Conservation (phyloP, 208 protist species). For the Borovskyia barvae region DNA sequence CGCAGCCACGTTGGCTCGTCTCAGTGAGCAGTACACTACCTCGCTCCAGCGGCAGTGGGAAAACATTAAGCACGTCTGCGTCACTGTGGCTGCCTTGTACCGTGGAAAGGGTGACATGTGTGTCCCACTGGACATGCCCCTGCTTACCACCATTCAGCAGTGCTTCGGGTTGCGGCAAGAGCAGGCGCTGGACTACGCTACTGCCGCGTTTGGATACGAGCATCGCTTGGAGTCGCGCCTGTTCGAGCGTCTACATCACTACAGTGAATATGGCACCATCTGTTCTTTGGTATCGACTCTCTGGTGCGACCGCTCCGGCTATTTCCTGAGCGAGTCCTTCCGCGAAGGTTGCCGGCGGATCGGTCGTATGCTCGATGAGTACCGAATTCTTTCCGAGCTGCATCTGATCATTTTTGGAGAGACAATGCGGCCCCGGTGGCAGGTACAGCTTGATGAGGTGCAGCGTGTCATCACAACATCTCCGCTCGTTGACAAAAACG, state of each 20-base stretch:
- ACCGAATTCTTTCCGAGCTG: conserved; percentile 73
- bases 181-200: conserved; percentile 57
- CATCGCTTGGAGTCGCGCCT: conserved; percentile 60
- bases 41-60: conserved; percentile 77
- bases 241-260: conserved; percentile 53
- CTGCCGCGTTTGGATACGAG: conserved; percentile 79
- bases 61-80: conserved; percentile 78
- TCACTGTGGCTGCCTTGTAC: conserved; percentile 64
- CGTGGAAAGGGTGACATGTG: conserved; percentile 65
- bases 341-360: conserved; percentile 47
- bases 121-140: conserved; percentile 50
- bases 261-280: conserved; percentile 56
- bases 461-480: conserved; percentile 77
- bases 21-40: conserved; percentile 16
- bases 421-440: conserved; percentile 79
- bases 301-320: conserved; percentile 81
- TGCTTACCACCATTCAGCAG: conserved; percentile 69
- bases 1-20: conserved; percentile 12
- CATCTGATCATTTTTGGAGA: conserved; percentile 79
- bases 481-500: conserved; percentile 25
- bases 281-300: conserved; percentile 55
- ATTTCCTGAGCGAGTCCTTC: conserved; percentile 66
- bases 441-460: conserved; percentile 88
- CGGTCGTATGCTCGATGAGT: conserved; percentile 62
- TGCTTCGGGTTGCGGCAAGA: conserved; percentile 64